Evolutionary conservation across 495 filamentous ascomycete species (phyloP).

Genomic region (Cetradonia linearis): DNA sequence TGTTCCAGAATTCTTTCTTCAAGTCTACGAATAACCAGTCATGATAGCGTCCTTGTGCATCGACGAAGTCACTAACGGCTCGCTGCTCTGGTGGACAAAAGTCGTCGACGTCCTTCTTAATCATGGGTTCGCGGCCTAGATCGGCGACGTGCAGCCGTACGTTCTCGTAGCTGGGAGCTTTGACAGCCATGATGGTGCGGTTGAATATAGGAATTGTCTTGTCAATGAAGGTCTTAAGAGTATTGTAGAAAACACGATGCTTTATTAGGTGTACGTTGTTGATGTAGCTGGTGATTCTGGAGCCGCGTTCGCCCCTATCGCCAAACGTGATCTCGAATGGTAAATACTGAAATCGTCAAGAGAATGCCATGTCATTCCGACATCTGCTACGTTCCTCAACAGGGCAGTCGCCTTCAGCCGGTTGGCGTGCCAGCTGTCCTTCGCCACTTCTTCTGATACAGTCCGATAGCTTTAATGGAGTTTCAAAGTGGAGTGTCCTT

Average conservation of each 20-base stretch:
- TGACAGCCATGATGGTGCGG: constrained; percentile 34
- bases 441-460: constrained; percentile 25
- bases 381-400: constrained; percentile 29
- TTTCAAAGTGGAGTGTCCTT: constrained; percentile 29
- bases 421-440: constrained; percentile 25
- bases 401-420: constrained; percentile 7
- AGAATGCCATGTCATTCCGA: constrained; percentile 36
- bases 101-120: constrained; percentile 26
- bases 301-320: constrained; percentile 7
- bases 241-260: constrained; percentile 29
- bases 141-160: constrained; percentile 20
- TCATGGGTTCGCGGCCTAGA: constrained; percentile 24
- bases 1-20: constrained; percentile 32
- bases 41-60: constrained; percentile 25
- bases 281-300: constrained; percentile 36
- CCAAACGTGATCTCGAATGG: constrained; percentile 33
- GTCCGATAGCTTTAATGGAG: constrained; percentile 26
- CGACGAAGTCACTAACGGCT: constrained; percentile 14
- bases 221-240: constrained; percentile 36
- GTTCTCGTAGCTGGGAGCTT: constrained; percentile 25
- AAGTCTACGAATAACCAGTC: constrained; percentile 27
- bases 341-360: constrained; percentile 33
- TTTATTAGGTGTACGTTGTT: constrained; percentile 39
- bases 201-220: constrained; percentile 35
- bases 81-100: constrained; percentile 14